Evolutionary conservation across 352 stramenopile genomes (phyloP), one percentile per base, ranked within the genome.

Genomic region (Pythium sp.): DNA sequence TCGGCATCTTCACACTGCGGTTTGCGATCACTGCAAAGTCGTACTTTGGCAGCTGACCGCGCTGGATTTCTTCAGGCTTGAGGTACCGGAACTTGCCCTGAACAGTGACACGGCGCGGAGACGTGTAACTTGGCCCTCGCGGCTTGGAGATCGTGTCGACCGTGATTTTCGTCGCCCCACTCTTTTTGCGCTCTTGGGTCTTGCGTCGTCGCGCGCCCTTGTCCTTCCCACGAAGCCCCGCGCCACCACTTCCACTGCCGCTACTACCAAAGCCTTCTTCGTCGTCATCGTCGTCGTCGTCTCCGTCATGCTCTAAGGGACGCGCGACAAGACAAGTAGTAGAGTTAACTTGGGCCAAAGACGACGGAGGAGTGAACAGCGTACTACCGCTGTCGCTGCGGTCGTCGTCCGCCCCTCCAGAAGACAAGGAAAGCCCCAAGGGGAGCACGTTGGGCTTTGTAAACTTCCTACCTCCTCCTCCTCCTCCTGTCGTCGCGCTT

Each of bases 21-120:
- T 94, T 90, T 30, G 81, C 84, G 59, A 95, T 89, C 30, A 95
- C 77, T 0, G 84, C 86, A 70, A 90, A 95, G 66, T 95, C 87
- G 74, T 94, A 95, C 36, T 74, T 59, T 18, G 83, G 80, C 28
- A 87, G 53, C 18, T 73, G 66, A 5, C 82, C 85, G 49, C 72
- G 86, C 69, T 84, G 49, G 65, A 95, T 90, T 62, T 95, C 86
- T 36, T 91, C 81, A 1, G 87, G 86, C 63, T 92, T 92, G n/a
- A 95, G 73, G 67, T 95, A 93, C 2, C 86, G 66, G 64, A 93
- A 95, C 53, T 80, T 81, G 51, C 85, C 87, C 5, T 74, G 38
- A 0, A 68, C 38, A 38, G 67, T 65, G 9, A 69, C 28, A 4
- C 74, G 65, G 5, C 69, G 61, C 15, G 75, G 68, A 1, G 72